A percentile compares a stretch with the other conserved stretches of the same genome.
Evolutionary conservation across 768 basidiomycete species (phyloP).

Genomic region (Boletus sp.): DNA sequence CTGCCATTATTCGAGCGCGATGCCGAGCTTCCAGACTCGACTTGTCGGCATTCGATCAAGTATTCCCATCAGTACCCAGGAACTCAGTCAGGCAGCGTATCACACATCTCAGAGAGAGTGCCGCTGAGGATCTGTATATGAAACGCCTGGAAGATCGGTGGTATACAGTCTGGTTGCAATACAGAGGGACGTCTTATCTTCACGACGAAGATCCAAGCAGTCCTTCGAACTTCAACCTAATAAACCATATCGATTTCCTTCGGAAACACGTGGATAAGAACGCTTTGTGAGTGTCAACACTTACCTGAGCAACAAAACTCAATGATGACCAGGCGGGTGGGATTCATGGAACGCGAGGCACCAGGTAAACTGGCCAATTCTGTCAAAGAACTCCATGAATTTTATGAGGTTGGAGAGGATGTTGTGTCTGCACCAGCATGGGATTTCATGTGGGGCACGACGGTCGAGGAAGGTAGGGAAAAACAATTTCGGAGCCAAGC

Average conservation of each 20-base stretch:
- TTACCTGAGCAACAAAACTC: conserved; percentile 5
- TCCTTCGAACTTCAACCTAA: conserved; percentile 73
- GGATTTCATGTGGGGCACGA: conserved; percentile 74
- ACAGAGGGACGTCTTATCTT: conserved; percentile 64
- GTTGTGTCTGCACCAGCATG: conserved; percentile 44
- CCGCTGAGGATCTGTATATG: conserved; percentile 72
- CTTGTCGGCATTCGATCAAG: conserved; percentile 70
- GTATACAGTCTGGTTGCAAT: conserved; percentile 72
- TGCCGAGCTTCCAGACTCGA: conserved; percentile 65
- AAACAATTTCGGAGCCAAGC: conserved; percentile 59
- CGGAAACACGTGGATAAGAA: conserved; percentile 83
- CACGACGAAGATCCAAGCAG: conserved; percentile 70
- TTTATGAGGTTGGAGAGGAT: conserved; percentile 54
- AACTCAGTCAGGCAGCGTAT: conserved; percentile 73
- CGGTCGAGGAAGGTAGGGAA: conserved; percentile 75
- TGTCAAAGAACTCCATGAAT: conserved; percentile 41
- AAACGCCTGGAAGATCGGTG: conserved; percentile 79
- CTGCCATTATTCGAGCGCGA: conserved; percentile 77
- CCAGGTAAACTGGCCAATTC: conserved; percentile 41
- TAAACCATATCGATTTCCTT: conserved; percentile 78
- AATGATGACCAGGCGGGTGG: conserved; percentile 53
- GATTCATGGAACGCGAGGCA: conserved; percentile 48
- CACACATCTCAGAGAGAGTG: conserved; percentile 54
- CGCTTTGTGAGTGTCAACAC: conserved; percentile 62
- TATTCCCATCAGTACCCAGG: conserved; percentile 74